Percentiles rank a stretch among this genome's conserved stretches.
Conservation (phyloP, 2,329 filamentous ascomycete species). For the Fusarium nelsonii region DNA sequence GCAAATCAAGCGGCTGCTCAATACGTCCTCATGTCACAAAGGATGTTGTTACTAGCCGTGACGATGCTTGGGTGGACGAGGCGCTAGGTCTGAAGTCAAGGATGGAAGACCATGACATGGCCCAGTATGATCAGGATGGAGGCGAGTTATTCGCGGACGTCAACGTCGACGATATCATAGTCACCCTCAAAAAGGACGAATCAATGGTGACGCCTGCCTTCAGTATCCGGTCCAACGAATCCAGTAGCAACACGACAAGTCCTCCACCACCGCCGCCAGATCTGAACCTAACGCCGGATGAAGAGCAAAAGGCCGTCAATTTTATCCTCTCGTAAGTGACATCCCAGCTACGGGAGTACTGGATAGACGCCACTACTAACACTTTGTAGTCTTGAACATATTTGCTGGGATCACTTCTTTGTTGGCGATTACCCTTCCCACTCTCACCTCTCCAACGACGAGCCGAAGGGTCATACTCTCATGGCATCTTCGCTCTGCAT, state of each 20-base stretch:
- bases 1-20: conserved; percentile 18
- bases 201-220: conserved; percentile 58
- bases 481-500: conserved; percentile 61
- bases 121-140: conserved; percentile 15
- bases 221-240: conserved; percentile 53
- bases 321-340: conserved; percentile 64
- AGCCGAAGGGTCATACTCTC: conserved; percentile 57
- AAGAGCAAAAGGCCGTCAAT: conserved; percentile 63
- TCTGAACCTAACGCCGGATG: conserved; percentile 51
- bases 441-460: conserved; percentile 48
- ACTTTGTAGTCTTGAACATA: conserved; percentile 61
- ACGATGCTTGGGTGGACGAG: conserved; percentile 40
- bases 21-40: conserved; percentile 4
- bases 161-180: conserved; percentile 55
- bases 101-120: conserved; percentile 1
- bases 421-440: conserved; percentile 56
- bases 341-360: neutral
- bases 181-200: conserved; percentile 59
- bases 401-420: conserved; percentile 65
- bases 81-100: conserved; percentile 16
- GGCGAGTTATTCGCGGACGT: conserved; percentile 52
- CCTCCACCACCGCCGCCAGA: conserved; percentile 37
- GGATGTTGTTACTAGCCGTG: conserved; percentile 6
- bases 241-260: conserved; percentile 37
- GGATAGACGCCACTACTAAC: conserved; percentile 10